Base-by-base conservation (phyloP, 2,329 filamentous ascomycete genomes). In the Colletotrichum sansevieriae region DNA sequence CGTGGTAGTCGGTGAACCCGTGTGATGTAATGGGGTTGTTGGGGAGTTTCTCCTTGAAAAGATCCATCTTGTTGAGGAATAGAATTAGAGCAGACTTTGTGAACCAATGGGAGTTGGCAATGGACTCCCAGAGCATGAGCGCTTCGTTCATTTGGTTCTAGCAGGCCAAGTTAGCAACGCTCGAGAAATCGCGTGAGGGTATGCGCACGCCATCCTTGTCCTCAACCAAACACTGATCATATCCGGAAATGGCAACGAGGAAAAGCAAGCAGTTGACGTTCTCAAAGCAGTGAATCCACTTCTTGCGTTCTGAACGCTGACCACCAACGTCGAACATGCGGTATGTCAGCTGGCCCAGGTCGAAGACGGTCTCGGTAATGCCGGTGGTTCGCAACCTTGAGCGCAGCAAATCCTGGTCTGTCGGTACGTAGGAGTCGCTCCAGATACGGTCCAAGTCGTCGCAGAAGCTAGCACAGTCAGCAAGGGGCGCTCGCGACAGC, bases 221-320 rank as follows among this genome's bases (percentile, higher is more conserved):
- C 82, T 98, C 95, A 3, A 98, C 94, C 56, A 98, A 83, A 76
- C 95, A 97, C 80, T 98, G 96, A 77, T 98, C 95, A 79, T 98
- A 98, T 68, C 95, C 95, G 72, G 94, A 97, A 74, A 98, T 95
- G 55, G 95, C 95, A 60, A 97, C 95, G 73, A 98, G 87, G 82
- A 98, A 98, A 46, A 98, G 85, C 62, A 98, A 85, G 73, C 93
- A 95, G 76, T 96, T 94, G 71, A 97, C 94, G 72, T 96, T 96
- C 79, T 97, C 94, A 78, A 97, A 97, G 77, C 94, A 96, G 79
- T 97, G 94, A 71, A 97, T 97, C 94, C 94, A 97, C 84, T 97
- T 97, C 87, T 97, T 97, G 71, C 94, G 91, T 81, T 97, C 94
- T 33, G 94, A 97, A 74, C 94, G 87, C 78, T 97, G 94, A 66